phyloP scores from a whole-genome alignment of 345 rosid genomes.

The Viola odorata region DNA sequence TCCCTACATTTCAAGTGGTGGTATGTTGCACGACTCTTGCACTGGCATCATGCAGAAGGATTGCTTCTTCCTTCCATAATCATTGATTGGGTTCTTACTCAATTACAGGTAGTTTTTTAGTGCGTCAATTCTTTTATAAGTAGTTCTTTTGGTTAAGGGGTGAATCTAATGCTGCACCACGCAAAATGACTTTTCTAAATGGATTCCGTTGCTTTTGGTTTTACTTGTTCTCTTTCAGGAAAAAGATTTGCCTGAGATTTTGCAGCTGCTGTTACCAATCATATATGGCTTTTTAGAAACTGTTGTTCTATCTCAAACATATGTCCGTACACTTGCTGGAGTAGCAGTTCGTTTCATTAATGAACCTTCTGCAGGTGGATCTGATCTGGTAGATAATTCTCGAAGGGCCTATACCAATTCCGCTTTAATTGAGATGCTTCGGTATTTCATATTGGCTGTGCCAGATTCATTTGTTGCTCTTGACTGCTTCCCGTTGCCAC shows the following conservation, averaged over 20 bases:
- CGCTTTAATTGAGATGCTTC: conserved; percentile 89
- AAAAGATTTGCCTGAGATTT: conserved; percentile 65
- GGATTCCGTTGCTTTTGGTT: conserved; percentile 15
- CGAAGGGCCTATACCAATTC: conserved; percentile 85
- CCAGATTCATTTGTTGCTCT: conserved; percentile 94
- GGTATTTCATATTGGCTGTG: conserved; percentile 76
- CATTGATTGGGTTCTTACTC: conserved; percentile 92
- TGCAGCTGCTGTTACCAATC: conserved; percentile 87
- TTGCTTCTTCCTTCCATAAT: conserved; percentile 77
- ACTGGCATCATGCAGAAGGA: conserved; percentile 93
- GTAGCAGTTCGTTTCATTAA: conserved; percentile 73
- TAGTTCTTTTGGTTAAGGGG: neutral
- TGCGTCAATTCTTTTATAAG: neutral
- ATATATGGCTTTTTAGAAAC: conserved; percentile 82
- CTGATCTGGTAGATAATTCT: conserved; percentile 92
- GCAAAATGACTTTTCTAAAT: neutral
- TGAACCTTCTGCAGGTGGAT: conserved; percentile 89
- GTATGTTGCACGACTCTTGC: conserved; percentile 89
- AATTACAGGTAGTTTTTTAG: conserved; percentile 55
- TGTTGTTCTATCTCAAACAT: conserved; percentile 76
- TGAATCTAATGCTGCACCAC: neutral
- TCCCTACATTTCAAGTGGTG: conserved; percentile 87
- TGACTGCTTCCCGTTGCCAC: conserved; percentile 93
- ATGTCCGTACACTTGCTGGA: conserved; percentile 68
- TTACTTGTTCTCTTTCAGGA: conserved; percentile 50